Percentiles rank a stretch among this genome's conserved stretches.
These are phyloP conservation scores for Talaromyces albobiverticillius DNA, from an alignment of 2,329 filamentous ascomycete species.

Conservation along the genomic window DNA sequence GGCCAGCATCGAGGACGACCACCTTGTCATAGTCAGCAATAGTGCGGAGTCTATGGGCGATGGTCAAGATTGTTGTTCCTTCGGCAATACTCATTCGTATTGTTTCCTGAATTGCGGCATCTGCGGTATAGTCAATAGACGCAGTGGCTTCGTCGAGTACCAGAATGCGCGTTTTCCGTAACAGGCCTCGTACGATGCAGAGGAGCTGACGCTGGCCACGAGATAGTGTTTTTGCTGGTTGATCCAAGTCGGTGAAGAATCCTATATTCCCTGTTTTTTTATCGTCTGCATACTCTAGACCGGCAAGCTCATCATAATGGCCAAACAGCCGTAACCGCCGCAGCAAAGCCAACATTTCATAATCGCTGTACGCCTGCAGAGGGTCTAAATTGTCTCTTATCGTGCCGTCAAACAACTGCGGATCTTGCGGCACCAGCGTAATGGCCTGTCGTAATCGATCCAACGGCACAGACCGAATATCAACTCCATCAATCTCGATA, in stretches of 20 bases:
- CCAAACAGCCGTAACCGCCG: background rate
- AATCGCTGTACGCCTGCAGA: background rate
- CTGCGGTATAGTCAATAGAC: background rate
- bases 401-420: conserved; percentile 1
- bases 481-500: conserved; percentile 28
- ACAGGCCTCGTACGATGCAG: conserved; percentile 25
- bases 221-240: conserved; percentile 26
- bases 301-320: no score
- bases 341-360: background rate
- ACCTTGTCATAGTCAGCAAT: conserved; percentile 2
- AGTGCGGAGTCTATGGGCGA: conserved; percentile 1
- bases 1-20: conserved; percentile 3
- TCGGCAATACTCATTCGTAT: background rate
- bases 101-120: conserved; percentile 3
- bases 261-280: no score
- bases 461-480: background rate
- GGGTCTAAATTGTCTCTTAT: conserved; percentile 7
- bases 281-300: no score
- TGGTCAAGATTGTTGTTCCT: background rate
- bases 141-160: conserved; percentile 4
- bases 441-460: background rate
- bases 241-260: conserved; percentile 19
- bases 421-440: conserved; percentile 4
- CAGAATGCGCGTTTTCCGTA: background rate
- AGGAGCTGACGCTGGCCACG: conserved; percentile 32